These are phyloP conservation scores for Agapanthus africanus DNA, from an alignment of 106 monocot genomes.

Conservation along the genomic window DNA sequence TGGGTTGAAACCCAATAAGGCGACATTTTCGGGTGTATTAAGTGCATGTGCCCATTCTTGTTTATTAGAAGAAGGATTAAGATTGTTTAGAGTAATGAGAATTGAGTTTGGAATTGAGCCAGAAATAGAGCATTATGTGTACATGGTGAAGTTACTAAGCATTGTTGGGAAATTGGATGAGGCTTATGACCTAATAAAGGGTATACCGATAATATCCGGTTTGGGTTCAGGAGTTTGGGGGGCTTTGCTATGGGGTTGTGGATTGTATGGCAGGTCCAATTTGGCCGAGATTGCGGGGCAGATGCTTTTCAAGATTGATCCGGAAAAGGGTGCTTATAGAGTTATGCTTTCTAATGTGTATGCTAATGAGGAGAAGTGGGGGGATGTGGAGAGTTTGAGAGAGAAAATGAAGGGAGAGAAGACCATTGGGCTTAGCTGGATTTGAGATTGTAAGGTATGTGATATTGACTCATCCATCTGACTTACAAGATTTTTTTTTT, in stretches of 20 bases:
- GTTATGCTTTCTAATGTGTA: constrained; percentile 65
- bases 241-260: constrained; percentile 65
- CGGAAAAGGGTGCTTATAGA: constrained; percentile 43
- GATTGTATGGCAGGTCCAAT: constrained; percentile 38
- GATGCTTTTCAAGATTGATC: constrained; percentile 34
- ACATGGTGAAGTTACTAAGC: constrained; percentile 60
- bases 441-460: no score
- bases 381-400: constrained; percentile 32
- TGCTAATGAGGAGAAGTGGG: constrained; percentile 55
- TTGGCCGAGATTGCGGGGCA: constrained; percentile 33
- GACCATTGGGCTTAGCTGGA: constrained; percentile 42
- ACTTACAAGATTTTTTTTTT: no score
- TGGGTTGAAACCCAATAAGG: constrained; percentile 36
- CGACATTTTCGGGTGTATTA: constrained; percentile 55
- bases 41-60: constrained; percentile 58
- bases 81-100: constrained; percentile 40
- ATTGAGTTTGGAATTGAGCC: constrained; percentile 36
- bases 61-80: constrained; percentile 28
- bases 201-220: constrained; percentile 42
- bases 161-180: constrained; percentile 39
- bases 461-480: no score
- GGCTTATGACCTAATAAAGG: constrained; percentile 48
- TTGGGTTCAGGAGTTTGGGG: constrained; percentile 61
- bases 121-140: constrained; percentile 56
- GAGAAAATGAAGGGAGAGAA: constrained; percentile 28